Evolutionary conservation across 1,139 yeast species (phyloP), one percentile per base, ranked within the genome.

Genomic region (Sporopachydermia cereana): DNA sequence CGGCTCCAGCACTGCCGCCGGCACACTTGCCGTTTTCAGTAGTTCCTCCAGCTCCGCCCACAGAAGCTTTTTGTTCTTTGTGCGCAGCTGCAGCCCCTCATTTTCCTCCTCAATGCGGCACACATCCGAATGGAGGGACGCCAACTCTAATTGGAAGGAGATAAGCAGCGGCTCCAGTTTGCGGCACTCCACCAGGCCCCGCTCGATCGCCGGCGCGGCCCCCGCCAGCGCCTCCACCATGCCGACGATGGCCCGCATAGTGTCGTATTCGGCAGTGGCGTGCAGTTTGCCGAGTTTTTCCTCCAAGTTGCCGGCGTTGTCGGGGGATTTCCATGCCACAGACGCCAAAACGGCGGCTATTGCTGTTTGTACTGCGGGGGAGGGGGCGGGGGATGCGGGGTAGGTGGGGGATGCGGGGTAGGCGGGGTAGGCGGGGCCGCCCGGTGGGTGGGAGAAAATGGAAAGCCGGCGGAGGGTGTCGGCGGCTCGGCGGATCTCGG

Each of bases 51-150:
- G 70, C 48, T 84, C 91, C 45, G 73, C 75, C 69, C 79, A 81
- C 39, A 89, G 67, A 20, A 72, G 61, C 54, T 84, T 84, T 60
- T 84, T 85, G 61, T 89, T 89, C 36, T 85, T 79, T 3, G 91
- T 77, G 54, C 80, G 82, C 2, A 88, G 83, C 62, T 89, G 96
- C 29, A 88, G 64, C 44, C 96, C 96, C 54, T 80, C 78, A 1
- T 88, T 79, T 56, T 84, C 84, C 41, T 71, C 68, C 57, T 88
- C 96, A 44, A 88, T 80, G 46, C 72, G 74, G 43, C 74, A 72
- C 45, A 88, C 77, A 49, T 84, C 91, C 4, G 77, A 77, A 2
- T 79, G 73, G 44, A 85, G 71, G 3, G 77, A 71, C 17, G 78
- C 71, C 45, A 79, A 60, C 53, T 79, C 76, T 59, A 79, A 77